phyloP scores from a whole-genome alignment of 768 basidiomycete genomes.

The Pleurotus giganteus region DNA sequence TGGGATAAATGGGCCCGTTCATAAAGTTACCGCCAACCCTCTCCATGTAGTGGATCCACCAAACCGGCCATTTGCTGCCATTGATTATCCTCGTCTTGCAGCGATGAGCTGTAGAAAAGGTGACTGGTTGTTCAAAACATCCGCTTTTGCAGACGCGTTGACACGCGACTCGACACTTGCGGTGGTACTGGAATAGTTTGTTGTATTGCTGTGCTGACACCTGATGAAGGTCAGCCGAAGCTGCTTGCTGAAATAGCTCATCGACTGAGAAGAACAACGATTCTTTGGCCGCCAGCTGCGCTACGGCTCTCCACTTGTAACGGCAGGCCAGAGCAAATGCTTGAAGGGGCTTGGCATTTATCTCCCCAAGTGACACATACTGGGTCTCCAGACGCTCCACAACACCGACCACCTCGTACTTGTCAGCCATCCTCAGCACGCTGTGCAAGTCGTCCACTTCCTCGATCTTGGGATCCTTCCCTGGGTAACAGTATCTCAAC shows the following conservation, averaged over 20 bases:
- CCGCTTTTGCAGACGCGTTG: too few relatives aligned
- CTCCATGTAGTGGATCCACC: too few relatives aligned
- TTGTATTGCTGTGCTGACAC: background rate
- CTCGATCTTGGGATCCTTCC: background rate
- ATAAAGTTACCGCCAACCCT: too few relatives aligned
- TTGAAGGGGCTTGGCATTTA: conserved; percentile 32
- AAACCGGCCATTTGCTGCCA: too few relatives aligned
- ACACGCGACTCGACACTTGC: background rate
- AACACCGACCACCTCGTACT: conserved; percentile 28
- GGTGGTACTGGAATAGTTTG: background rate
- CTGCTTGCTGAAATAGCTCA: background rate
- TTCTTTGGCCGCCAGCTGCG: background rate
- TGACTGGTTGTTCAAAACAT: too few relatives aligned
- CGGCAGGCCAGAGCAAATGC: conserved; percentile 36
- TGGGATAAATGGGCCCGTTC: too few relatives aligned
- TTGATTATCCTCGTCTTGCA: too few relatives aligned
- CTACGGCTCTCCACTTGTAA: background rate
- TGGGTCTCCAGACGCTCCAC: conserved; percentile 25
- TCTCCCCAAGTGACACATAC: conserved; percentile 28
- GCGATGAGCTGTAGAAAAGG: too few relatives aligned
- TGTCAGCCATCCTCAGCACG: conserved; percentile 19
- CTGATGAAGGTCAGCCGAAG: background rate
- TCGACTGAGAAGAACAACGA: background rate
- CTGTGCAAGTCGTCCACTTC: background rate
- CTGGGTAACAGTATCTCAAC: conserved; percentile 6